These are phyloP conservation scores for Scutellaria galericulata DNA, from an alignment of 257 asterid genomes.

Conservation along the genomic window DNA sequence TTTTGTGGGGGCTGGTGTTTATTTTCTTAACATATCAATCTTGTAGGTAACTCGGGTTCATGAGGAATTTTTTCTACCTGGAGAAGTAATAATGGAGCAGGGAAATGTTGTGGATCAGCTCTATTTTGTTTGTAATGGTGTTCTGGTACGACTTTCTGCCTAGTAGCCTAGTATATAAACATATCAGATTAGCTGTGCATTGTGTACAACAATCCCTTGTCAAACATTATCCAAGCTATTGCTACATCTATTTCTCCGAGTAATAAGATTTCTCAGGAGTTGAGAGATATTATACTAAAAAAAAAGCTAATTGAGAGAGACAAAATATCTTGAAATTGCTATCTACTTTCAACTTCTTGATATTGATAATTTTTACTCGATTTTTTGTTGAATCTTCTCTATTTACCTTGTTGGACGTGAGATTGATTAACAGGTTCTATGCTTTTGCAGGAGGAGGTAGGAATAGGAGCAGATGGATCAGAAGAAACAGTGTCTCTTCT, in stretches of 20 bases:
- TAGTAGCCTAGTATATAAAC: not conserved
- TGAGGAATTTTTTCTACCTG: slow-evolving; percentile 93
- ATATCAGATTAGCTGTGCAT: no score
- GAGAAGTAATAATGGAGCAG: slow-evolving; percentile 92
- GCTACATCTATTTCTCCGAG: not conserved
- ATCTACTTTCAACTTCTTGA: not conserved
- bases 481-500: slow-evolving; percentile 68
- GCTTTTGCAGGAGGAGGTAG: slow-evolving; percentile 73
- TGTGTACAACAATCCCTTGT: no score
- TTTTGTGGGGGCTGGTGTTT: not conserved
- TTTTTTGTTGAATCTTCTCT: not conserved
- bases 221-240: not conserved
- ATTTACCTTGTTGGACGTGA: not conserved
- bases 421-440: slow-evolving; percentile 17
- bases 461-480: slow-evolving; percentile 63
- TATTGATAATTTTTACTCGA: not conserved
- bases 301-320: not conserved
- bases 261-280: not conserved
- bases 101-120: slow-evolving; percentile 88
- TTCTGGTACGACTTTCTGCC: slow-evolving; percentile 53
- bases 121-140: slow-evolving; percentile 84
- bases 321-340: not conserved
- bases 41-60: slow-evolving; percentile 84
- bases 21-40: slow-evolving; percentile 1
- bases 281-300: no score